These are phyloP conservation scores for Cichorium intybus DNA, from an alignment of 140 eudicot species.

Conservation along the genomic window DNA sequence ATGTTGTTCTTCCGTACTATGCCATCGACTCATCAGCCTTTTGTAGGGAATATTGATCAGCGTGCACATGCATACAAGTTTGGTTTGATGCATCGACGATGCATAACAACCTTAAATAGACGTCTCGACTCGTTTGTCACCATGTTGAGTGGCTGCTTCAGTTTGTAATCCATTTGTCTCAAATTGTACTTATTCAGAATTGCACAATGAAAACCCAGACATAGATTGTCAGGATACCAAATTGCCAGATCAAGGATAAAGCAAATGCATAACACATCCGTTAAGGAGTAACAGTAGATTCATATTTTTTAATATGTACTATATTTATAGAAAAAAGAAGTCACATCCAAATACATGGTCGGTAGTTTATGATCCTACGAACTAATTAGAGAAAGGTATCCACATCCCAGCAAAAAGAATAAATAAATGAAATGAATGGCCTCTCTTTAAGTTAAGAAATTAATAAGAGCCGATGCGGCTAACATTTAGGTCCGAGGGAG, in stretches of 20 bases:
- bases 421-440: background rate
- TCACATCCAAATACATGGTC: background rate
- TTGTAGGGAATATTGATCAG: too few species aligned
- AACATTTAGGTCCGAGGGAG: slow-evolving; percentile 15
- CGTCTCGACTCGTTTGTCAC: too few species aligned
- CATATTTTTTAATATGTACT: background rate
- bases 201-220: too few species aligned
- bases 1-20: too few species aligned
- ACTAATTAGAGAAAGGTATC: background rate
- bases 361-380: background rate
- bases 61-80: too few species aligned
- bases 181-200: background rate
- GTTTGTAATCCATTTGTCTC: background rate
- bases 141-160: background rate
- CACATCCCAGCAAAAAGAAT: background rate
- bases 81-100: too few species aligned
- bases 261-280: too few species aligned
- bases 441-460: background rate
- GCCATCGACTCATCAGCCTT: too few species aligned
- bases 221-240: background rate
- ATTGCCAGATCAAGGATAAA: background rate
- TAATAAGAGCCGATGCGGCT: background rate
- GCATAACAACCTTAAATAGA: too few species aligned
- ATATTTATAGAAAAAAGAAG: too few species aligned
- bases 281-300: too few species aligned